phyloP scores from a whole-genome alignment of 257 asterid species.

The Linaria vulgaris region DNA sequence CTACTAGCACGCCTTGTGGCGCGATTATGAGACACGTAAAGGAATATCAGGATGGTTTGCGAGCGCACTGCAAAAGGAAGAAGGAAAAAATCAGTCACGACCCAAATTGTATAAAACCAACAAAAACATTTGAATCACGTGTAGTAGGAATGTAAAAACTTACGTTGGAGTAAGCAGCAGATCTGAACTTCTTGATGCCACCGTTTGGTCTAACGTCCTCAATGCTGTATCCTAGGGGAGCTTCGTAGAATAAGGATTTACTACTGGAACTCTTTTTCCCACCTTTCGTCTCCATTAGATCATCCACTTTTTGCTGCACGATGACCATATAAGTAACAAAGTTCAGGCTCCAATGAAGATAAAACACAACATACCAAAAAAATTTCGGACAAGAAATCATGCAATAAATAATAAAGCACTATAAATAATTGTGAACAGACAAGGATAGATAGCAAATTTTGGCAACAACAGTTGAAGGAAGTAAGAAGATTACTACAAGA shows the following conservation, averaged over 20 bases:
- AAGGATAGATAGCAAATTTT: no score
- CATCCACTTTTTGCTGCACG: constrained; percentile 31
- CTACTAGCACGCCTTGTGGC: constrained; percentile 11
- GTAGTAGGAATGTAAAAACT: neutral
- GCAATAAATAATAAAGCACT: no score
- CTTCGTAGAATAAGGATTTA: constrained; percentile 41
- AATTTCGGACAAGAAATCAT: no score
- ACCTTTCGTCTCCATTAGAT: constrained; percentile 42
- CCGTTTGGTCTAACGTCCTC: constrained; percentile 48
- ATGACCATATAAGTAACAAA: neutral
- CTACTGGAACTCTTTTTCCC: constrained; percentile 40
- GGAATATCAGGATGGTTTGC: constrained; percentile 45
- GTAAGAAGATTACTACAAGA: no score
- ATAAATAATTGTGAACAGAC: no score
- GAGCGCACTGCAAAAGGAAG: constrained; percentile 34
- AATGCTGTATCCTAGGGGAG: constrained; percentile 43
- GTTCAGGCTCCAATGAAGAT: no score
- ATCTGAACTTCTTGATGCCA: constrained; percentile 48
- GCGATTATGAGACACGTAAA: constrained; percentile 6
- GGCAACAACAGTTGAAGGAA: no score
- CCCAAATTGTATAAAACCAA: neutral
- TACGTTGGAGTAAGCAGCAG: constrained; percentile 53
- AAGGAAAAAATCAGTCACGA: neutral
- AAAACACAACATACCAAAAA: no score
- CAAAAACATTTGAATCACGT: neutral